Conservation (phyloP, 495 filamentous ascomycete genomes). For the Hypoxylon crocopeplum region DNA sequence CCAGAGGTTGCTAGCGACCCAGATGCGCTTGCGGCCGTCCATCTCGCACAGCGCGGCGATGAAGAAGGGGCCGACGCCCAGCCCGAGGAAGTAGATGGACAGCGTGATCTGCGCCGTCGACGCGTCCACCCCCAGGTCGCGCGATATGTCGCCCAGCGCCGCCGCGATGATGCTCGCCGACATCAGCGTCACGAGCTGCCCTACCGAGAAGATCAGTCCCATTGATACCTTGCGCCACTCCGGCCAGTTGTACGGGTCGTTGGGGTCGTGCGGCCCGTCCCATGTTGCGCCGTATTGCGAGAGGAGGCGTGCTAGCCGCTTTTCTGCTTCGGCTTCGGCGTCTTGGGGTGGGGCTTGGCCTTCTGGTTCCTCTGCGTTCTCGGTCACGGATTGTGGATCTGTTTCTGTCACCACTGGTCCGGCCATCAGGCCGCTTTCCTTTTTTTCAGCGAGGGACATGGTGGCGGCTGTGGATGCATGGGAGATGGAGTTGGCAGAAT, state of each 20-base stretch:
- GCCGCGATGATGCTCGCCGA: slow-evolving; percentile 48
- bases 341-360: background rate
- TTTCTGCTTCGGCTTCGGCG: slow-evolving; percentile 5
- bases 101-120: slow-evolving; percentile 47
- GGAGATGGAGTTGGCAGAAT: too few species aligned
- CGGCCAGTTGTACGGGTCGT: slow-evolving; percentile 66
- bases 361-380: background rate
- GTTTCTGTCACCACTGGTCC: background rate
- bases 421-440: background rate
- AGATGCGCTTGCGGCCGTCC: slow-evolving; percentile 43
- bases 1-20: slow-evolving; percentile 41
- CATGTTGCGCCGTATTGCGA: slow-evolving; percentile 51
- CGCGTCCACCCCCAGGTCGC: slow-evolving; percentile 45
- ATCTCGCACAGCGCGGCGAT: slow-evolving; percentile 50
- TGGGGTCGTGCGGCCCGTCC: slow-evolving; percentile 62
- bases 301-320: slow-evolving; percentile 8
- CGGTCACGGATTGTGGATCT: background rate
- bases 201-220: slow-evolving; percentile 56
- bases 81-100: slow-evolving; percentile 62
- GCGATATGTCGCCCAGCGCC: slow-evolving; percentile 42
- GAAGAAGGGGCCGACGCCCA: slow-evolving; percentile 53
- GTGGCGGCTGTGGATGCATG: too few species aligned
- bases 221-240: slow-evolving; percentile 63
- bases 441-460: slow-evolving; percentile 12
- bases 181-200: slow-evolving; percentile 40